phyloP scores from a whole-genome alignment of 2,329 filamentous ascomycete genomes.

The Claviceps monticola region DNA sequence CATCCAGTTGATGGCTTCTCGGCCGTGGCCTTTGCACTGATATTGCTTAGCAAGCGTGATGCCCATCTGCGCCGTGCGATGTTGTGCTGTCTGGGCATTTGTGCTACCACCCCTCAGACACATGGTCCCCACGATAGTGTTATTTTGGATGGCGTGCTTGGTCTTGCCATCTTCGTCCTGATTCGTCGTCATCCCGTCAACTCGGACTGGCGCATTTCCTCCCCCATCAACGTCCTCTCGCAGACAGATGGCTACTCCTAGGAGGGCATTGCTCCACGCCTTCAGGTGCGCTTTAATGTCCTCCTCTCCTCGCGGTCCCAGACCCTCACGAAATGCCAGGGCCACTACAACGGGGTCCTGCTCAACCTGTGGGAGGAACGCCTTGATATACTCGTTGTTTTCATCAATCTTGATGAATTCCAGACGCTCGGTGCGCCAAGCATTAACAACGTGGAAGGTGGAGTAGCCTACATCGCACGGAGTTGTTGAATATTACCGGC shows the following conservation, averaged over 20 bases:
- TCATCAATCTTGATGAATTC: slow-evolving; percentile 10
- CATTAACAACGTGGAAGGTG: slow-evolving; percentile 3
- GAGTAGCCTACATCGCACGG: slow-evolving; percentile 1
- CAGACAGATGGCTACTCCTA: slow-evolving; percentile 11
- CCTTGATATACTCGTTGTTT: slow-evolving; percentile 7
- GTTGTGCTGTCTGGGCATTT: slow-evolving; percentile 6
- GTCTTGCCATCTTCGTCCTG: neutral
- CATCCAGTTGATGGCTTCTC: slow-evolving; percentile 31
- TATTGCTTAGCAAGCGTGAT: slow-evolving; percentile 21
- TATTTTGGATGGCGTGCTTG: neutral
- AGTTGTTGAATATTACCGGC: neutral
- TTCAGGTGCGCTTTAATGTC: slow-evolving; percentile 7
- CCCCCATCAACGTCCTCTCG: slow-evolving; percentile 1
- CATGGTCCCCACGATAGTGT: slow-evolving; percentile 10
- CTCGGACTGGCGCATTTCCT: slow-evolving; percentile 2
- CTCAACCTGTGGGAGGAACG: slow-evolving; percentile 6
- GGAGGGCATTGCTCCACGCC: slow-evolving; percentile 7
- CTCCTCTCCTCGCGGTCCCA: slow-evolving; percentile 6
- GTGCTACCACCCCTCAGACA: slow-evolving; percentile 9
- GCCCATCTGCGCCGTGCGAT: slow-evolving; percentile 16
- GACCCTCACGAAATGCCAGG: slow-evolving; percentile 3
- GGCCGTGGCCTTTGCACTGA: slow-evolving; percentile 29
- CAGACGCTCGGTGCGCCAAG: slow-evolving; percentile 9
- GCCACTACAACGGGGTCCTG: slow-evolving; percentile 7
- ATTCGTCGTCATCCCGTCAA: neutral